Conservation (phyloP, 352 stramenopile species). For the Globisporangium spinosum region DNA sequence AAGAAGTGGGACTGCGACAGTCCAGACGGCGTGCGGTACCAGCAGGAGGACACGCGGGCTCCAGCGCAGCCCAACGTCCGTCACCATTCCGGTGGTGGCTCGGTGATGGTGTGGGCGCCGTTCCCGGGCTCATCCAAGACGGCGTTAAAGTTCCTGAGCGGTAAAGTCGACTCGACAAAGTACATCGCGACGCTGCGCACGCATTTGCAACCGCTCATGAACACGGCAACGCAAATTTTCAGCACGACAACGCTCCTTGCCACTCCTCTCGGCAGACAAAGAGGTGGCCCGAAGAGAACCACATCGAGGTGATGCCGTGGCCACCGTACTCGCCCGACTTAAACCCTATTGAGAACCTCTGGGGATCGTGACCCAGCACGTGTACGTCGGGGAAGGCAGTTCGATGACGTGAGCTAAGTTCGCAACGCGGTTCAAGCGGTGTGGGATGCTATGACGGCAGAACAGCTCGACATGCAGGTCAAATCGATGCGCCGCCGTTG, state of each 20-base stretch:
- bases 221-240: not conserved
- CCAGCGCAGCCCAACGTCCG: not conserved
- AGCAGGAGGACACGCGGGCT: not conserved
- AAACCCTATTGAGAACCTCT: not conserved
- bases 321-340: not conserved
- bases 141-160: not conserved
- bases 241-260: not conserved
- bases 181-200: no score
- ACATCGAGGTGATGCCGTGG: not conserved
- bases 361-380: not conserved
- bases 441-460: not conserved
- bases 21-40: not conserved
- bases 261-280: not conserved
- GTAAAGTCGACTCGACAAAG: no score
- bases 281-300: not conserved
- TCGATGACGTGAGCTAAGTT: not conserved
- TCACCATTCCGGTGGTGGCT: not conserved
- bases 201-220: no score
- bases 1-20: not conserved
- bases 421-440: not conserved
- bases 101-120: not conserved
- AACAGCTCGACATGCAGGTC: not conserved
- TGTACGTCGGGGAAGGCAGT: not conserved
- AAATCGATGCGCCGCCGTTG: not conserved
- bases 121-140: no score